Conservation (phyloP, 257 asterid species). For the Nicotiana sylvestris region DNA sequence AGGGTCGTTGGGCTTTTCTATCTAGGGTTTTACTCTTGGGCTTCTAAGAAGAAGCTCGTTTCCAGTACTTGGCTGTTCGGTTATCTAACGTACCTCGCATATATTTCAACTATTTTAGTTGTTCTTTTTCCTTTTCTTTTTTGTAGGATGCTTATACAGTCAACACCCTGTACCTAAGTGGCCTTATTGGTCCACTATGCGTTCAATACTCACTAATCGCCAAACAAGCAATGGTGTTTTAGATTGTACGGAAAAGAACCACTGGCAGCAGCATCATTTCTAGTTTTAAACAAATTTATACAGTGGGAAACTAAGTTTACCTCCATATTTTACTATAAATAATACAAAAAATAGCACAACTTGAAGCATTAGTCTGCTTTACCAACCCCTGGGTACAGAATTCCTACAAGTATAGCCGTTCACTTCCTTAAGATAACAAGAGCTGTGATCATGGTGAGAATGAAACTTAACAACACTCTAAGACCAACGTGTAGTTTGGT, state of each 20-base stretch:
- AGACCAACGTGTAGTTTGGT: background rate
- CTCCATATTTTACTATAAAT: background rate
- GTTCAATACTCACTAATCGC: background rate
- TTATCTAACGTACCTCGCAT: too few relatives aligned
- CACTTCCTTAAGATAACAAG: background rate
- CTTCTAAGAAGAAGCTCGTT: too few relatives aligned
- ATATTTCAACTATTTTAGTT: too few relatives aligned
- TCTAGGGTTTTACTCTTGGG: too few relatives aligned
- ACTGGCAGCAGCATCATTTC: too few relatives aligned
- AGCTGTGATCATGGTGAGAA: background rate
- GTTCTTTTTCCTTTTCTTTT: too few relatives aligned
- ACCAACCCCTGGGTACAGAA: background rate
- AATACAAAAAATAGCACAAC: background rate
- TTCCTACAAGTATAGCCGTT: background rate
- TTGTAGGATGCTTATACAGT: too few relatives aligned
- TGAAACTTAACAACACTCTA: background rate
- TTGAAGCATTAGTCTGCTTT: background rate
- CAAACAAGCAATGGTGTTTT: background rate
- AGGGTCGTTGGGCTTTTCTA: too few relatives aligned
- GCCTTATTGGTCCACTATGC: too few relatives aligned
- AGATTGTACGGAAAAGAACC: background rate
- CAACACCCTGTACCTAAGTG: too few relatives aligned
- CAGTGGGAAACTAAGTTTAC: background rate
- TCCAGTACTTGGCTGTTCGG: too few relatives aligned
- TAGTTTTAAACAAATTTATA: background rate